These are phyloP conservation scores for Hypoxylon sp. DNA, from an alignment of 2,329 filamentous ascomycete species.

Conservation along the genomic window DNA sequence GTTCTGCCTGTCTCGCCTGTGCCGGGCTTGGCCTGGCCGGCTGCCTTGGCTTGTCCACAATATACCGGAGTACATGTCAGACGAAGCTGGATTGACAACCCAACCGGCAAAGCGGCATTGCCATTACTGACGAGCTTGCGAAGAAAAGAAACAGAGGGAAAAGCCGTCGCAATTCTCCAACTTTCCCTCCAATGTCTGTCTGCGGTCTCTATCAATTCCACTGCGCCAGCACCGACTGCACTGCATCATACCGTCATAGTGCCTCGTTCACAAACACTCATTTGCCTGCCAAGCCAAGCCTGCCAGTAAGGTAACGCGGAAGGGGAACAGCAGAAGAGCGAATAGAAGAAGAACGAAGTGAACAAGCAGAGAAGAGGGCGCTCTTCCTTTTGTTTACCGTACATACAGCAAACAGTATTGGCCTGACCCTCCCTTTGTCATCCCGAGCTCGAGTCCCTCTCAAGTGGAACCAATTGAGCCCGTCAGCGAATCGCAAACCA, in stretches of 20 bases:
- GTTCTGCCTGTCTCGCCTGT: too few relatives aligned
- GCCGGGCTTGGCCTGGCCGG: too few relatives aligned
- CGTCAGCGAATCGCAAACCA: conserved; percentile 8
- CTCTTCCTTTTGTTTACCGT: conserved; percentile 17
- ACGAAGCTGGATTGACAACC: not conserved
- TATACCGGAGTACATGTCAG: conserved; percentile 4
- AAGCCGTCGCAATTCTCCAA: conserved; percentile 6
- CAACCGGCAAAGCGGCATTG: conserved; percentile 29
- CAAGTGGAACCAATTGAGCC: conserved; percentile 16
- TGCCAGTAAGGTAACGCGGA: conserved; percentile 1
- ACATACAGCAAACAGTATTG: too few relatives aligned
- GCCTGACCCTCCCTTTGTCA: conserved; percentile 5
- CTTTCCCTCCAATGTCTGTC: not conserved
- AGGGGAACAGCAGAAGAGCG: too few relatives aligned
- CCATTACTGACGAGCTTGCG: not conserved
- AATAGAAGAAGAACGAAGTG: too few relatives aligned
- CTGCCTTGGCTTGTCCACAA: too few relatives aligned
- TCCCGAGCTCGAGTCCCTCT: conserved; percentile 4
- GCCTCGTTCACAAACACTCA: not conserved
- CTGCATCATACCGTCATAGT: not conserved
- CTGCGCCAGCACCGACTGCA: conserved; percentile 1
- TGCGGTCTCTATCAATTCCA: not conserved
- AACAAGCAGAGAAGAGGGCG: not conserved
- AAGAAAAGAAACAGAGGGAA: not conserved
- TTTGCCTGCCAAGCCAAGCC: conserved; percentile 14